Percentiles rank a stretch among this genome's conserved stretches.
These are phyloP conservation scores for Haplographium delicatum DNA, from an alignment of 495 filamentous ascomycete genomes.

Conservation along the genomic window DNA sequence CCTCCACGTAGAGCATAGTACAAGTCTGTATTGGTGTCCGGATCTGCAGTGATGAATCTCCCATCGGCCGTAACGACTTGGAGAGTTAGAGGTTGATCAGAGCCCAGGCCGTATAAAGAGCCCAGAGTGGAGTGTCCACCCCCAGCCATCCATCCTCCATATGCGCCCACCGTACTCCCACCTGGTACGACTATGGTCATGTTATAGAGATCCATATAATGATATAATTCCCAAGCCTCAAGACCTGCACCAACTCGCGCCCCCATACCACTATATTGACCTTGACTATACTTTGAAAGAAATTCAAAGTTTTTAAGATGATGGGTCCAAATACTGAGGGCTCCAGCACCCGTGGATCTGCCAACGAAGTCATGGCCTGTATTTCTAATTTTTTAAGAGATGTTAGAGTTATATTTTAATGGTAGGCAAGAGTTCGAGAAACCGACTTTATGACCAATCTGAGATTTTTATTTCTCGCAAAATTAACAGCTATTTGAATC, in stretches of 20 bases:
- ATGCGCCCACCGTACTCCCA: conserved; percentile 45
- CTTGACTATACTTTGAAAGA: conserved; percentile 32
- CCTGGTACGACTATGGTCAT: conserved; percentile 46
- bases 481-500: conserved; percentile 44
- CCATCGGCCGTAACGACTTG: conserved; percentile 51
- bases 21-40: conserved; percentile 44
- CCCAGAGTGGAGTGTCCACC: conserved; percentile 55
- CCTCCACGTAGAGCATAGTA: conserved; percentile 58
- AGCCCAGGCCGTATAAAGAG: conserved; percentile 49
- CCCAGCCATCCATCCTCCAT: conserved; percentile 49
- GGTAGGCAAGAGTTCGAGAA: background rate
- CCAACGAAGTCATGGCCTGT: conserved; percentile 42
- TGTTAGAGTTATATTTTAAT: background rate
- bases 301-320: conserved; percentile 42
- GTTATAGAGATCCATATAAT: conserved; percentile 35
- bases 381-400: conserved; percentile 20
- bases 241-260: conserved; percentile 49
- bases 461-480: conserved; percentile 40
- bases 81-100: conserved; percentile 53
- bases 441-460: conserved; percentile 32
- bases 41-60: conserved; percentile 35
- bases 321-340: conserved; percentile 47
- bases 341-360: conserved; percentile 48
- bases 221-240: conserved; percentile 45
- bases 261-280: conserved; percentile 36